These are phyloP conservation scores for Paulownia fortunei DNA, from an alignment of 257 asterid genomes.

Conservation along the genomic window DNA sequence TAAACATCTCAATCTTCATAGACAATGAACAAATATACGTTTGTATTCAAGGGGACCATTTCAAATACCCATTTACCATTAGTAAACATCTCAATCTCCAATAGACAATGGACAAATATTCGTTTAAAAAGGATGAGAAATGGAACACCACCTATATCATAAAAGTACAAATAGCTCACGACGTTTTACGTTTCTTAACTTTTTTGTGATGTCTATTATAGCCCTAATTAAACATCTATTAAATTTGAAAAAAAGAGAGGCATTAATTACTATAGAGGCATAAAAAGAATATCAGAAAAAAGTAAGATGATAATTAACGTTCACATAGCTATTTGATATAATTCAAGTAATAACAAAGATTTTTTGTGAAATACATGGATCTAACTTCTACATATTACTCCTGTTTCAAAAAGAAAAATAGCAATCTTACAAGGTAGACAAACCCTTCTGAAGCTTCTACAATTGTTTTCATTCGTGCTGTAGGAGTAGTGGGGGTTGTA, in stretches of 20 bases:
- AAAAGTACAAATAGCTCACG: too few relatives aligned
- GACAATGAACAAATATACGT: too few relatives aligned
- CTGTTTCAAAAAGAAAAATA: conserved; percentile 3
- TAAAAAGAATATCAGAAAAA: background rate
- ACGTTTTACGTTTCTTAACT: too few relatives aligned
- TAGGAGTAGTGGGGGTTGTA: conserved; percentile 91
- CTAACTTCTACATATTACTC: background rate
- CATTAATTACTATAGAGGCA: too few relatives aligned
- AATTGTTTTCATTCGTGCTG: conserved; percentile 72
- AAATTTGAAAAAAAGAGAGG: too few relatives aligned
- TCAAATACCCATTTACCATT: background rate
- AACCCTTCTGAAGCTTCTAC: conserved; percentile 89
- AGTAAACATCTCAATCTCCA: background rate
- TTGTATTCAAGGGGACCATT: too few relatives aligned
- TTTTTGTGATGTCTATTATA: too few relatives aligned
- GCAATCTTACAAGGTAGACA: conserved; percentile 76
- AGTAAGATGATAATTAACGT: background rate
- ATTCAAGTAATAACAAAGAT: background rate
- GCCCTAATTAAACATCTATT: too few relatives aligned
- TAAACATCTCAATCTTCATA: background rate
- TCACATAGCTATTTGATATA: background rate
- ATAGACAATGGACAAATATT: background rate
- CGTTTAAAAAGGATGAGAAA: background rate
- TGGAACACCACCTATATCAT: background rate
- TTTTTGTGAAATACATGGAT: background rate